phyloP scores from a whole-genome alignment of 371 early-diverging fungal genomes.

The Cladochytrium tenue region DNA sequence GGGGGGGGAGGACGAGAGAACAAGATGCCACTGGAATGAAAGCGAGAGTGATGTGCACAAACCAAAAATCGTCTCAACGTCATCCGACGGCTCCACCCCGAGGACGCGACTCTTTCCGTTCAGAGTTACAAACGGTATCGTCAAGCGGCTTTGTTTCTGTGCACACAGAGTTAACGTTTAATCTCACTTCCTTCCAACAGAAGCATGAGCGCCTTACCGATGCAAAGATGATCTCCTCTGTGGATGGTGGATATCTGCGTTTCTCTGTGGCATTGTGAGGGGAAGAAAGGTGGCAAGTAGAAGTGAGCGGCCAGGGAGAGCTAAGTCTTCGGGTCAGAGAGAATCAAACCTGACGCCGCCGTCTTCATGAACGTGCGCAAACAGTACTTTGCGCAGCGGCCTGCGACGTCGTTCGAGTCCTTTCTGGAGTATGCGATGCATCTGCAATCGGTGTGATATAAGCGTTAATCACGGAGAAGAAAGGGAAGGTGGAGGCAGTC shows the following conservation, averaged over 20 bases:
- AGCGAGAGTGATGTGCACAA: no score
- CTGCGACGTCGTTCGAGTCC: background rate
- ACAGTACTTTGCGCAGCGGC: slow-evolving; percentile 37
- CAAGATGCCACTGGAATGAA: no score
- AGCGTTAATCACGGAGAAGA: no score
- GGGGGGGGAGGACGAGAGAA: no score
- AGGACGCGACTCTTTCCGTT: slow-evolving; percentile 42
- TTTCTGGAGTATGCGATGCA: no score
- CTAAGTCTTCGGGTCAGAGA: no score
- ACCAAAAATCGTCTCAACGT: slow-evolving; percentile 33
- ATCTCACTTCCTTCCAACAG: no score
- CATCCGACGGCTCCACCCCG: slow-evolving; percentile 36
- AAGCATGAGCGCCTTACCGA: slow-evolving; percentile 22
- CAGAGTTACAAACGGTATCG: slow-evolving; percentile 37
- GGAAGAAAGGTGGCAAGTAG: slow-evolving; percentile 2
- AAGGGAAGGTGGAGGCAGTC: no score
- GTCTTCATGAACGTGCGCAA: slow-evolving; percentile 32
- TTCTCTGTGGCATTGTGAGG: slow-evolving; percentile 10
- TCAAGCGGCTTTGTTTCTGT: slow-evolving; percentile 40
- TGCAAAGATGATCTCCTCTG: slow-evolving; percentile 41
- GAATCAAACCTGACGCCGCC: slow-evolving; percentile 5
- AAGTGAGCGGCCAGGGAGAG: slow-evolving; percentile 1
- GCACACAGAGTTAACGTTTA: background rate
- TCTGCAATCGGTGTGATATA: no score
- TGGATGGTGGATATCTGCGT: slow-evolving; percentile 39